Evolutionary conservation across 352 stramenopile genomes (phyloP), one percentile per base, ranked within the genome.

Genomic region (Phytophthora agathidicida): DNA sequence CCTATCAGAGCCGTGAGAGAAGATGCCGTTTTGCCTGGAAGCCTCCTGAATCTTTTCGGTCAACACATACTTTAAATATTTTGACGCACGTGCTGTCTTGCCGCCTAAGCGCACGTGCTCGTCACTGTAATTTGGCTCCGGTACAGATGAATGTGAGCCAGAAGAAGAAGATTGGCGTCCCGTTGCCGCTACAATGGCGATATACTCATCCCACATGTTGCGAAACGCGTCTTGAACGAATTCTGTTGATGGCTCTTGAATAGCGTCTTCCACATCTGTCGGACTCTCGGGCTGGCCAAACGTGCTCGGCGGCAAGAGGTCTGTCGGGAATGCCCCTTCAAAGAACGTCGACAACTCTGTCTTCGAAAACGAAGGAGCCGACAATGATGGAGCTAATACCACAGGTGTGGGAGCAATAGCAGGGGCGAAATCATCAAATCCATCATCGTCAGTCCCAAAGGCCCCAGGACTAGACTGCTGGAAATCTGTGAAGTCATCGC

Each of bases 31-130:
- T 52, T 86, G 78, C 5, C 73, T 63, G 10, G 81, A 75, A 6
- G 82, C 81, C 37, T 93, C 84, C 57, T 84, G 81, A 9, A 91
- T 77, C 54, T 89, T 90, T 50, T 90, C 81, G 1, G 73, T 83
- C 36, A 93, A 24, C 14, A 88, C 82, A 56, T 89, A 91, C 42
- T 89, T 91, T 28, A 90, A 64, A 64, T 91, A 86, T 50, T 87
- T 85, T 0, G 62, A 75, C n/a, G 62, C 57, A 43, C 48, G 56
- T 16, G 44, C 42, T 13, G 52, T 59, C 20, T 60, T 73, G 30
- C 28, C 50, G 24, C 46, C 28, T 47, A 68, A 51, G 16, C 23
- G 43, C 26, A 66, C 42, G 44, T 32, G 28, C 17, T 66, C 57
- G 4, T 13, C 38, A 23, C 16, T 43, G 0, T 58, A 44, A 14